A percentile compares a stretch with the other conserved stretches of the same genome.
phyloP scores from a whole-genome alignment of 2,329 filamentous ascomycete species.

The Sodiomyces alkalinus region DNA sequence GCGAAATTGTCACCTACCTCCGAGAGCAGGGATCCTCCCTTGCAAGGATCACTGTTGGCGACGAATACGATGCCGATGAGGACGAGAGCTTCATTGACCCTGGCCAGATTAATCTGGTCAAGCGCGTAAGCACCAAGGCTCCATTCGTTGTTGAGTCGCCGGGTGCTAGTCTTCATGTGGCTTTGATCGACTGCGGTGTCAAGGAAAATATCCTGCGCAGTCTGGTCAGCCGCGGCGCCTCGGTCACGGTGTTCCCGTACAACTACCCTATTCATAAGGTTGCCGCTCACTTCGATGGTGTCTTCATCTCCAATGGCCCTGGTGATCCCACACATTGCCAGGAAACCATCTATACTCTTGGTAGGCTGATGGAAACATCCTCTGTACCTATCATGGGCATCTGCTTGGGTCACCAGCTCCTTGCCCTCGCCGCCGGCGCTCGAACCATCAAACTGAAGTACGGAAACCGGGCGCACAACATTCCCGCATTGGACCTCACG shows the following conservation, averaged over 20 bases:
- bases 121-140: slow-evolving; percentile 92
- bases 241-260: slow-evolving; percentile 88
- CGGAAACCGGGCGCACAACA: slow-evolving; percentile 97
- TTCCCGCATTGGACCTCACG: slow-evolving; percentile 83
- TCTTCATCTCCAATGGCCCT: slow-evolving; percentile 98
- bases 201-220: slow-evolving; percentile 99
- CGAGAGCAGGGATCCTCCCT: slow-evolving; percentile 95
- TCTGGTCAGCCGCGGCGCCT: slow-evolving; percentile 79
- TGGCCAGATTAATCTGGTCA: slow-evolving; percentile 90
- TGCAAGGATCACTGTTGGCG: slow-evolving; percentile 84
- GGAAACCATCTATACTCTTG: slow-evolving; percentile 83
- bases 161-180: slow-evolving; percentile 75
- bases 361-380: slow-evolving; percentile 79
- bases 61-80: slow-evolving; percentile 97
- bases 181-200: slow-evolving; percentile 92
- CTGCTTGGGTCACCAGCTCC: slow-evolving; percentile 90
- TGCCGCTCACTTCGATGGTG: slow-evolving; percentile 90
- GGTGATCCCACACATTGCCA: slow-evolving; percentile 97
- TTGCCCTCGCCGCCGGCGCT: slow-evolving; percentile 78
- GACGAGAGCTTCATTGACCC: slow-evolving; percentile 94
- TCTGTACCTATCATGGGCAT: slow-evolving; percentile 94
- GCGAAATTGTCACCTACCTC: slow-evolving; percentile 87
- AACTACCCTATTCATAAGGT: slow-evolving; percentile 98
- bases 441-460: slow-evolving; percentile 97
- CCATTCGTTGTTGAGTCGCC: slow-evolving; percentile 88